Conservation (phyloP, 805 yeast species). For the Kluyveromyces starmeri region DNA sequence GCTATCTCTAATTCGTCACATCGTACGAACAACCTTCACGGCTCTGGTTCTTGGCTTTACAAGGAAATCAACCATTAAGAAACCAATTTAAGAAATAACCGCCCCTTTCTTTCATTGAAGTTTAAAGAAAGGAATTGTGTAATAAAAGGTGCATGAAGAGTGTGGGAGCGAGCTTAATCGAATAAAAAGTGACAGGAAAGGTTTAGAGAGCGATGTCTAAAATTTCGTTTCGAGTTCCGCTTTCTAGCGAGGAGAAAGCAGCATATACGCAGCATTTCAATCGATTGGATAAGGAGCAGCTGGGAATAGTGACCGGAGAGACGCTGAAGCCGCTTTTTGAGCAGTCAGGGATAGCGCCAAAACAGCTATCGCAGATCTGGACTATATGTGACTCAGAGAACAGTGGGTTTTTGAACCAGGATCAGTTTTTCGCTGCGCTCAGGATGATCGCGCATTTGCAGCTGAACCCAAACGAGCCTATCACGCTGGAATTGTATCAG, state of each 20-base stretch:
- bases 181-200: too few relatives aligned
- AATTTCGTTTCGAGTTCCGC: slow-evolving; percentile 30
- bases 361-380: slow-evolving; percentile 85
- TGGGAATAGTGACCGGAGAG: slow-evolving; percentile 84
- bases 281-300: slow-evolving; percentile 65
- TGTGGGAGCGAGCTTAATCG: too few relatives aligned
- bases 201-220: slow-evolving; percentile 16
- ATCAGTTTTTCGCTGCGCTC: slow-evolving; percentile 78
- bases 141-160: too few relatives aligned
- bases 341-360: slow-evolving; percentile 73
- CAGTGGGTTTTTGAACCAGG: slow-evolving; percentile 72
- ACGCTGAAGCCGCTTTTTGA: slow-evolving; percentile 76
- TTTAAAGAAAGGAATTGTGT: too few relatives aligned
- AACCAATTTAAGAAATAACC: too few relatives aligned
- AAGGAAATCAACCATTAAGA: too few relatives aligned
- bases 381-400: slow-evolving; percentile 85
- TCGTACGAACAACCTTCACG: too few relatives aligned
- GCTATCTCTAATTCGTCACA: too few relatives aligned
- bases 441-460: slow-evolving; percentile 86
- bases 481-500: slow-evolving; percentile 36
- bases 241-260: slow-evolving; percentile 66
- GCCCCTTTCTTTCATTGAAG: too few relatives aligned
- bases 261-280: slow-evolving; percentile 69
- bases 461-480: slow-evolving; percentile 41
- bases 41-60: too few relatives aligned